These are phyloP conservation scores for Marvania coccoides DNA, from an alignment of 139 green algal genomes.

Conservation along the genomic window DNA sequence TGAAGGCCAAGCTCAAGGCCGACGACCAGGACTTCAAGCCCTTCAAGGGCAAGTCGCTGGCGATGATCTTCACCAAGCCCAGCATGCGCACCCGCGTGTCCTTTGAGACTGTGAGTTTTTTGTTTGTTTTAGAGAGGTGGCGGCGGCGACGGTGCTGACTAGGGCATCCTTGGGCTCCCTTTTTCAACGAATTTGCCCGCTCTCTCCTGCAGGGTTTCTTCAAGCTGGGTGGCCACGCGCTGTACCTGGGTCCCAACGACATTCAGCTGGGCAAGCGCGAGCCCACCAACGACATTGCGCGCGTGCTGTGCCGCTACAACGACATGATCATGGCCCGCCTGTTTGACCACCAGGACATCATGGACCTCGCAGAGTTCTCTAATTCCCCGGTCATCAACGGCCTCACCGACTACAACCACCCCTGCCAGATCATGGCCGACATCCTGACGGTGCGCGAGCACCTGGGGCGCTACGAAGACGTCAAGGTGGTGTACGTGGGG, in stretches of 20 bases:
- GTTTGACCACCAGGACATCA: conserved; percentile 90
- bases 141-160: not conserved
- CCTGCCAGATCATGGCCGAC: conserved; percentile 98
- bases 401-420: conserved; percentile 99
- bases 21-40: conserved; percentile 82
- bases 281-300: conserved; percentile 88
- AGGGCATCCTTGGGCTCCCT: not conserved
- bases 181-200: not conserved
- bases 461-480: conserved; percentile 63
- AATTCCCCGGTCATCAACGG: conserved; percentile 92
- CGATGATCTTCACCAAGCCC: conserved; percentile 99
- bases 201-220: conserved; percentile 73
- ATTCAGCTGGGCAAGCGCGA: conserved; percentile 97
- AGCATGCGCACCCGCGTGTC: conserved; percentile 92
- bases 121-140: not conserved
- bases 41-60: conserved; percentile 85
- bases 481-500: conserved; percentile 92
- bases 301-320: conserved; percentile 91
- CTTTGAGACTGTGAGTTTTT: conserved; percentile 86
- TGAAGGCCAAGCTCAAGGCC: conserved; percentile 76
- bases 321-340: conserved; percentile 98
- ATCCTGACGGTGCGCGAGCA: conserved; percentile 85
- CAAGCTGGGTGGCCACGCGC: conserved; percentile 83
- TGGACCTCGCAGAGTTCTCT: conserved; percentile 83
- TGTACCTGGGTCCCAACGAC: conserved; percentile 91